Percentiles rank a stretch among this genome's conserved stretches.
Conservation (phyloP, 345 rosid genomes). For the Ailanthus altissimus region DNA sequence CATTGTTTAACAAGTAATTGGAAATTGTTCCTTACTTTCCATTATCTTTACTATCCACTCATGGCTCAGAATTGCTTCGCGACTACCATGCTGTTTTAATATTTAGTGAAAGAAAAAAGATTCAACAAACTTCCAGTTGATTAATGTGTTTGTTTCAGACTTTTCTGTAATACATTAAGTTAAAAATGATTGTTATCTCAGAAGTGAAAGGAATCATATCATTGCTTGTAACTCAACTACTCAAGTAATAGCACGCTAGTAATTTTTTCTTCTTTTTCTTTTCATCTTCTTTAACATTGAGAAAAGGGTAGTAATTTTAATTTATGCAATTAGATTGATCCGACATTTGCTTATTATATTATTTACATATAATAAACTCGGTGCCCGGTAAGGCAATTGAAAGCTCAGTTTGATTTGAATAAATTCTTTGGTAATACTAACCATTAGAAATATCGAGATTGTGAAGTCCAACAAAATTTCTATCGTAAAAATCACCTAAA, state of each 20-base stretch:
- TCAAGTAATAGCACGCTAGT: neutral
- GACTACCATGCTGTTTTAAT: neutral
- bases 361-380: too few species aligned
- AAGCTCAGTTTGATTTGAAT: too few species aligned
- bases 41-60: neutral
- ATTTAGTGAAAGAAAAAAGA: neutral
- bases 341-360: too few species aligned
- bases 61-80: neutral
- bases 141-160: constrained; percentile 1
- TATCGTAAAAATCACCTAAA: neutral
- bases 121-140: neutral
- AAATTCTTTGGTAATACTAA: too few species aligned
- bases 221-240: neutral
- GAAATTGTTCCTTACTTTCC: neutral
- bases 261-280: neutral
- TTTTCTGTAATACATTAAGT: neutral
- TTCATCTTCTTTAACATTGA: neutral
- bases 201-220: neutral
- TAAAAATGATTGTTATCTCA: too few species aligned
- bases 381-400: too few species aligned
- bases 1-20: neutral
- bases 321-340: too few species aligned
- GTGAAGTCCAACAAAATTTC: neutral
- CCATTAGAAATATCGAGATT: neutral
- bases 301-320: too few species aligned